A percentile compares a stretch with the other conserved stretches of the same genome.
Conservation (phyloP, 2,329 filamentous ascomycete species). For the Botryotinia convoluta region DNA sequence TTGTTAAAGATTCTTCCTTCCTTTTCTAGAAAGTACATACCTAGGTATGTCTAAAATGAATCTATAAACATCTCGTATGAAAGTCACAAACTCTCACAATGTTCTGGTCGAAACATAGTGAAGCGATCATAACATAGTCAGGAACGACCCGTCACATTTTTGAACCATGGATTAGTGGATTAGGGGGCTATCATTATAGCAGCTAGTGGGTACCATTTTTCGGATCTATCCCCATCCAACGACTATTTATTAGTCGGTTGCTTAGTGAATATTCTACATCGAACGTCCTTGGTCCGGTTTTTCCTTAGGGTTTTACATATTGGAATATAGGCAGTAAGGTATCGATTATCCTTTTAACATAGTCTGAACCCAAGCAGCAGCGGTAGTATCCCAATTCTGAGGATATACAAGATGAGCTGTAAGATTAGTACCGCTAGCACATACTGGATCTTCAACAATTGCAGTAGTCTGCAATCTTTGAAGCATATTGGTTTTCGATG, state of each 20-base stretch:
- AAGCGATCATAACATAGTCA: not conserved
- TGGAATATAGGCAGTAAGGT: not conserved
- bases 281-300: not conserved
- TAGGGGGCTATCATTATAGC: not conserved
- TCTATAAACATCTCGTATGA: not conserved
- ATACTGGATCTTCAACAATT: not conserved
- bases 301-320: not conserved
- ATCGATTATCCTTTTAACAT: not conserved
- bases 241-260: not conserved
- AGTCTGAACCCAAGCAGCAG: not conserved
- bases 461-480: slow-evolving; percentile 1
- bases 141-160: not conserved
- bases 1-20: not conserved
- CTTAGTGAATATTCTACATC: not conserved
- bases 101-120: not conserved
- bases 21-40: not conserved
- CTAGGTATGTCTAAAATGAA: not conserved
- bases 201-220: not conserved
- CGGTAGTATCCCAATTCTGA: not conserved
- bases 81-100: not conserved
- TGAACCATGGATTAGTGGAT: not conserved
- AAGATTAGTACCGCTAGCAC: not conserved
- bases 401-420: not conserved
- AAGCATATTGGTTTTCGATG: not conserved
- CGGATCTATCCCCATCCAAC: not conserved